A percentile compares a stretch with the other conserved stretches of the same genome.
phyloP scores from a whole-genome alignment of 768 basidiomycete genomes.

The Stropharia rugosoannulata region DNA sequence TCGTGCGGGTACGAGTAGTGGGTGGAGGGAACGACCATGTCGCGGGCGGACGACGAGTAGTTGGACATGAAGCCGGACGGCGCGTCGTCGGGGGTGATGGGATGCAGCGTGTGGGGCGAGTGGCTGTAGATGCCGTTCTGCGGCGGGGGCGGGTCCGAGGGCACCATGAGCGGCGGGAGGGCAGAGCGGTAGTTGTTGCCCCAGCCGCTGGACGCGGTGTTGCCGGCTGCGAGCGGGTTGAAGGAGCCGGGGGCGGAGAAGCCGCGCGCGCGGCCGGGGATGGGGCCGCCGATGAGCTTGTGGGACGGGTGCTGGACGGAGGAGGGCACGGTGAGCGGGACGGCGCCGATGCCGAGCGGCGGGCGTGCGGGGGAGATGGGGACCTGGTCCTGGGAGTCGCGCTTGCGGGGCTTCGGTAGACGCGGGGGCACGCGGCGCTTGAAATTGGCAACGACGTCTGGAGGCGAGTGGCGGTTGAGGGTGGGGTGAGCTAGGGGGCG shows the following conservation, averaged over 20 bases:
- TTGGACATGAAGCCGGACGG: constrained; percentile 46
- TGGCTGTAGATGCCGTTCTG: constrained; percentile 55
- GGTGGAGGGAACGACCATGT: constrained; percentile 45
- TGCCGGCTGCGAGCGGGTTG: constrained; percentile 63
- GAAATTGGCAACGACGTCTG: constrained; percentile 91
- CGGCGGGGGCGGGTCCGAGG: constrained; percentile 68
- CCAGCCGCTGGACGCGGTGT: constrained; percentile 58
- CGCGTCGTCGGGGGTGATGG: constrained; percentile 72
- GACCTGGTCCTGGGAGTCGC: constrained; percentile 69
- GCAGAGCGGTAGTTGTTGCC: constrained; percentile 58
- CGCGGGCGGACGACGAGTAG: constrained; percentile 41
- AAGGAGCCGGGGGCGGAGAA: constrained; percentile 85
- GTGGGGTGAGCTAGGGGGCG: constrained; percentile 70
- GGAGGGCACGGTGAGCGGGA: constrained; percentile 66
- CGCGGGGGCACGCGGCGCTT: constrained; percentile 95
- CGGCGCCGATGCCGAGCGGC: constrained; percentile 66
- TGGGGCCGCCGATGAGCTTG: constrained; percentile 32
- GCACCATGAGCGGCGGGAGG: constrained; percentile 82
- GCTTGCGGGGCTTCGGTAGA: constrained; percentile 83
- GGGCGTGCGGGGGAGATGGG: constrained; percentile 73
- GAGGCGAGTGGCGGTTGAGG: constrained; percentile 85
- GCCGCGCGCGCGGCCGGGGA: constrained; percentile 63
- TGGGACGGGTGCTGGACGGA: constrained; percentile 38
- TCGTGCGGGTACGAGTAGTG: constrained; percentile 49
- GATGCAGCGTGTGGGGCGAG: constrained; percentile 61